Percentiles rank a stretch among this genome's conserved stretches.
phyloP scores from a whole-genome alignment of 2,329 filamentous ascomycete genomes.

The Daldinia sp. region DNA sequence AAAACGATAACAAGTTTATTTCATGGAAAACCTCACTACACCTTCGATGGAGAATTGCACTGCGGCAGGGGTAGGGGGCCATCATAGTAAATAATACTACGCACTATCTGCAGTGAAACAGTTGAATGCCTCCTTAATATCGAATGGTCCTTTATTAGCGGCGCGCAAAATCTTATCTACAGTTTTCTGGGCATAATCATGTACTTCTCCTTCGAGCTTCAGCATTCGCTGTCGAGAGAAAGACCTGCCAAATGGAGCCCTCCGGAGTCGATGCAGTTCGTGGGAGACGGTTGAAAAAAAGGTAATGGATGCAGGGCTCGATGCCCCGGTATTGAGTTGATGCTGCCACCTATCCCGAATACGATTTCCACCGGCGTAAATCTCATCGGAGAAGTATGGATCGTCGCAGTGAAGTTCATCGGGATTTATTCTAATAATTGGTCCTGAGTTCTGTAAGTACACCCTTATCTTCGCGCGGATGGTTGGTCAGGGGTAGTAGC shows the following conservation, averaged over 20 bases:
- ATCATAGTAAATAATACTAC: neutral
- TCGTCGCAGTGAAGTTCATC: constrained; percentile 35
- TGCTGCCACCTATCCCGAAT: constrained; percentile 41
- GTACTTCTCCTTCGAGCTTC: constrained; percentile 39
- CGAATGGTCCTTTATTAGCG: constrained; percentile 42
- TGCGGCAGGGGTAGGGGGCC: neutral
- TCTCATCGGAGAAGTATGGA: constrained; percentile 34
- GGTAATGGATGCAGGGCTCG: constrained; percentile 36
- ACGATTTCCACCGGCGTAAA: constrained; percentile 33
- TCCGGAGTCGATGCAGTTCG: constrained; percentile 41
- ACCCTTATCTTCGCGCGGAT: neutral
- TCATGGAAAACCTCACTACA: no score
- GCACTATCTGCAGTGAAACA: constrained; percentile 34
- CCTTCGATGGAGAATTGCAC: no score
- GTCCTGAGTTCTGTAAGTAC: constrained; percentile 15
- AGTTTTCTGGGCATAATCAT: constrained; percentile 25
- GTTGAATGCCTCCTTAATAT: constrained; percentile 33
- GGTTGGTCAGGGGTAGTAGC: neutral
- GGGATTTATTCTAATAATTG: constrained; percentile 27
- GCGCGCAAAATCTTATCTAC: constrained; percentile 45
- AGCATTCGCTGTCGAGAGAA: constrained; percentile 47
- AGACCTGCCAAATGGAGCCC: constrained; percentile 37
- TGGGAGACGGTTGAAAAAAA: constrained; percentile 39
- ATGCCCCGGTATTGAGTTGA: constrained; percentile 37
- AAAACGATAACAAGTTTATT: no score